These are phyloP conservation scores for Cladobotryum protrusum DNA, from an alignment of 2,329 filamentous ascomycete genomes.

Conservation along the genomic window DNA sequence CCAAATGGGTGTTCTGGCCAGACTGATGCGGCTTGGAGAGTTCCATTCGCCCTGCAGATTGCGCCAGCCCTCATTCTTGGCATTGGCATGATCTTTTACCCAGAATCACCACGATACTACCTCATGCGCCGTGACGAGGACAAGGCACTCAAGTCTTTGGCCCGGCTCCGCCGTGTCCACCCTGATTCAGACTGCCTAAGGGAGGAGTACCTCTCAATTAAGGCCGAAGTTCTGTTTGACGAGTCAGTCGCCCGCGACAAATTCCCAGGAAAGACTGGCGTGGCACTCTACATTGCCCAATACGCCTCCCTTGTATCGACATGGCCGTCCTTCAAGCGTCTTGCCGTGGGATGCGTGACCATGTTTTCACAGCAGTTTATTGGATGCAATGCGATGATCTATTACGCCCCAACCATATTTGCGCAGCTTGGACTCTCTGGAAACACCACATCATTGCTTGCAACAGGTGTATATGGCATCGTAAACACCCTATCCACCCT, in stretches of 20 bases:
- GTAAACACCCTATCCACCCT: constrained; percentile 43
- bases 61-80: constrained; percentile 50
- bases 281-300: constrained; percentile 25
- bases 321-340: constrained; percentile 32
- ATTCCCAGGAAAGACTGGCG: constrained; percentile 25
- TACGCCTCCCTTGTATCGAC: constrained; percentile 25
- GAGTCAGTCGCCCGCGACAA: constrained; percentile 21
- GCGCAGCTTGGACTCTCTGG: constrained; percentile 34
- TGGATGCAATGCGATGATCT: constrained; percentile 42
- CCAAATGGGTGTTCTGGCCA: constrained; percentile 38
- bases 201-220: constrained; percentile 30
- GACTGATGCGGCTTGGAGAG: constrained; percentile 37
- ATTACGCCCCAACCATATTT: constrained; percentile 43
- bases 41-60: constrained; percentile 47
- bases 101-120: constrained; percentile 29
- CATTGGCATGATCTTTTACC: constrained; percentile 48
- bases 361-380: constrained; percentile 51
- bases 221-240: constrained; percentile 33
- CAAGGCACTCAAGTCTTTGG: constrained; percentile 25
- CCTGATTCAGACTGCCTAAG: constrained; percentile 24
- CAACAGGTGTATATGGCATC: constrained; percentile 53
- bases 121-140: constrained; percentile 27
- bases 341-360: constrained; percentile 47
- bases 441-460: constrained; percentile 42
- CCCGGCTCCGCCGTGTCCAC: constrained; percentile 27